These are phyloP conservation scores for Hypoxylon intermedium DNA, from an alignment of 495 filamentous ascomycete species.

Conservation along the genomic window DNA sequence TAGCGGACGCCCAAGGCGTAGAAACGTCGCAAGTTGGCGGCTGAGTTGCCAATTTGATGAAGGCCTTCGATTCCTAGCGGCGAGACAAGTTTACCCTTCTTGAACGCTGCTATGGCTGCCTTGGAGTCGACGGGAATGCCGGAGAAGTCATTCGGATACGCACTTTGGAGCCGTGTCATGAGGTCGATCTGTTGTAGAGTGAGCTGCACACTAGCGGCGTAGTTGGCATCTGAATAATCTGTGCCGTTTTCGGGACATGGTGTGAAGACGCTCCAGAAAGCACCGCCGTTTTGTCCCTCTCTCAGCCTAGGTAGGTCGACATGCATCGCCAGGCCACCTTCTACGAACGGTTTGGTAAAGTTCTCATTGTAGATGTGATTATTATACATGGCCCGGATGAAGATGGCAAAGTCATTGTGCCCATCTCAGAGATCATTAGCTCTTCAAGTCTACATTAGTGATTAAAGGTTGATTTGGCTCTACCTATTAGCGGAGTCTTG, in stretches of 20 bases:
- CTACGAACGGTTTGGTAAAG: constrained; percentile 72
- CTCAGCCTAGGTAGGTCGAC: constrained; percentile 77
- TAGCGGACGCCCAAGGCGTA: constrained; percentile 86
- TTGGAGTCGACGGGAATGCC: constrained; percentile 61
- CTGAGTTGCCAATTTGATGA: constrained; percentile 91
- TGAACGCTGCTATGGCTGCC: constrained; percentile 66
- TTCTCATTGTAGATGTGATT: constrained; percentile 80
- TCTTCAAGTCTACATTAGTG: constrained; percentile 7
- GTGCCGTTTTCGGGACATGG: constrained; percentile 73
- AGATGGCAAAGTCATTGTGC: constrained; percentile 86
- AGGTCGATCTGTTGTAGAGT: constrained; percentile 88
- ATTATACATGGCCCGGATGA: constrained; percentile 68
- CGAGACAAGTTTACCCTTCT: constrained; percentile 62
- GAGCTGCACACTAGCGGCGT: constrained; percentile 66
- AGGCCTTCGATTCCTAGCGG: constrained; percentile 89
- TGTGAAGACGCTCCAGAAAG: constrained; percentile 92
- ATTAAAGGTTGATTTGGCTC: constrained; percentile 13
- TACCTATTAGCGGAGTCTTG: constrained; percentile 83
- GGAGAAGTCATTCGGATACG: constrained; percentile 76
- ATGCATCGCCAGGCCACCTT: constrained; percentile 71
- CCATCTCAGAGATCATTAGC: constrained; percentile 67
- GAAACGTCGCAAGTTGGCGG: constrained; percentile 76
- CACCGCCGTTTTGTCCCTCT: constrained; percentile 68
- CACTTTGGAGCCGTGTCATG: constrained; percentile 68
- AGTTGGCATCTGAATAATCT: constrained; percentile 77